Evolutionary conservation across 108 stramenopile species (phyloP).

Genomic region (Skeletonema tropicum): DNA sequence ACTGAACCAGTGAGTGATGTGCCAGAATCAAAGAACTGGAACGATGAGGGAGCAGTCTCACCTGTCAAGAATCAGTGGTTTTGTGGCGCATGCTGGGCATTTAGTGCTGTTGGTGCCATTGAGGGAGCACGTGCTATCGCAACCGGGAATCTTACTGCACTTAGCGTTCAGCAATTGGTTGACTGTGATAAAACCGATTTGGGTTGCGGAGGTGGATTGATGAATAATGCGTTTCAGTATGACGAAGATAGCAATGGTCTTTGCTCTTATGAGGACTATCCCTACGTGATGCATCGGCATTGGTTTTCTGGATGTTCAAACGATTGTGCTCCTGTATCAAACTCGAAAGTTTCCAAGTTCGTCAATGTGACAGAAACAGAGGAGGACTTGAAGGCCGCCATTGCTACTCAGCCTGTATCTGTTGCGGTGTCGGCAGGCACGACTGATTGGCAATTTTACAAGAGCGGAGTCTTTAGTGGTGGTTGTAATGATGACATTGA

Average conservation of each 20-base stretch:
- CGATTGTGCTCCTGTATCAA: slow-evolving; percentile 75
- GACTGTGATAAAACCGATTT: slow-evolving; percentile 90
- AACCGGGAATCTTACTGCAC: slow-evolving; percentile 75
- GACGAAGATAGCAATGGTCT: slow-evolving; percentile 83
- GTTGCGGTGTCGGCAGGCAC: slow-evolving; percentile 83
- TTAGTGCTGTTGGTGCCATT: slow-evolving; percentile 93
- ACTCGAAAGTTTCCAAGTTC: slow-evolving; percentile 71
- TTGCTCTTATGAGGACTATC: slow-evolving; percentile 90
- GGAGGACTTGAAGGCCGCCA: slow-evolving; percentile 71
- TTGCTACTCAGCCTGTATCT: slow-evolving; percentile 79
- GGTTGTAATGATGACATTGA: slow-evolving; percentile 84
- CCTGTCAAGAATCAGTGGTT: slow-evolving; percentile 94
- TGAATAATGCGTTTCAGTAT: slow-evolving; percentile 96
- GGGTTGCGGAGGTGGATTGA: slow-evolving; percentile 94
- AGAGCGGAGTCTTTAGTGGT: slow-evolving; percentile 85
- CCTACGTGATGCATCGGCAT: slow-evolving; percentile 65
- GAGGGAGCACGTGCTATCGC: slow-evolving; percentile 90
- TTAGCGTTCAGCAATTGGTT: slow-evolving; percentile 95
- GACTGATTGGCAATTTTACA: slow-evolving; percentile 95
- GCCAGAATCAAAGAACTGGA: slow-evolving; percentile 88
- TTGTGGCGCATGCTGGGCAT: slow-evolving; percentile 88
- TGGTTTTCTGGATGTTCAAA: slow-evolving; percentile 56
- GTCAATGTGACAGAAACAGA: slow-evolving; percentile 77
- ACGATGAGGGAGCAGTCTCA: slow-evolving; percentile 85
- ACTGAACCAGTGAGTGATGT: slow-evolving; percentile 35